phyloP scores from a whole-genome alignment of 2,329 filamentous ascomycete species.

The Colletotrichum chrysophilum region DNA sequence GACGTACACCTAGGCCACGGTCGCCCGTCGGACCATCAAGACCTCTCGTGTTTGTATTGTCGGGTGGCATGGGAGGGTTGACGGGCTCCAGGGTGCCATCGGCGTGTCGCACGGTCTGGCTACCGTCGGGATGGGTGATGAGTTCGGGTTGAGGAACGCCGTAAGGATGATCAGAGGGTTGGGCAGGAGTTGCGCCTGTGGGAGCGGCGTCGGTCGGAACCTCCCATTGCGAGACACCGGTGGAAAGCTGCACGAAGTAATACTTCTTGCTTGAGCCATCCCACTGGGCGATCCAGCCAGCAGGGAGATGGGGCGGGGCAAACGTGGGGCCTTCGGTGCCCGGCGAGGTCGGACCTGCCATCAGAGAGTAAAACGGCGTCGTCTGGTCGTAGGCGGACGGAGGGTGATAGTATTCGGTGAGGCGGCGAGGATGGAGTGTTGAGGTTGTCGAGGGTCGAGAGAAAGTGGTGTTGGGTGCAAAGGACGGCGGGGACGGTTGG shows the following conservation, averaged over 20 bases:
- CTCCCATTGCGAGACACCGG: conserved; percentile 77
- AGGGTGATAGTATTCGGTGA: not conserved
- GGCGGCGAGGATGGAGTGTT: not conserved
- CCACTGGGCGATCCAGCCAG: conserved; percentile 75
- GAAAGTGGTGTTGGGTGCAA: not conserved
- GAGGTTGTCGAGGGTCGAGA: not conserved
- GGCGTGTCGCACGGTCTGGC: conserved; percentile 63
- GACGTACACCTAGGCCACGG: conserved; percentile 69
- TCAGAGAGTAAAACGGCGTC: conserved; percentile 28
- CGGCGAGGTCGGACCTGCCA: conserved; percentile 64
- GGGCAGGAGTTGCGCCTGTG: conserved; percentile 62
- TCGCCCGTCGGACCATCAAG: conserved; percentile 60
- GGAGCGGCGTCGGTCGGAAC: conserved; percentile 69
- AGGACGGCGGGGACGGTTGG: not conserved
- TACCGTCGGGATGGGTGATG: conserved; percentile 68
- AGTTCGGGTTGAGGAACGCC: conserved; percentile 60
- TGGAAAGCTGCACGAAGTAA: conserved; percentile 76
- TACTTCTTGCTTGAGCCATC: conserved; percentile 69
- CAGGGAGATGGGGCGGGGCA: conserved; percentile 64
- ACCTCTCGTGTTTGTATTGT: conserved; percentile 53
- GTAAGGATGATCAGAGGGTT: conserved; percentile 66
- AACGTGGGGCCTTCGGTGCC: conserved; percentile 64
- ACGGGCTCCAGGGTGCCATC: conserved; percentile 68
- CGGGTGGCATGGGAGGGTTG: conserved; percentile 51
- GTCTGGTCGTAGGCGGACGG: not conserved